Percentiles rank a stretch among this genome's conserved stretches.
phyloP scores from a whole-genome alignment of 2,329 filamentous ascomycete species.

The Beauveria australis region DNA sequence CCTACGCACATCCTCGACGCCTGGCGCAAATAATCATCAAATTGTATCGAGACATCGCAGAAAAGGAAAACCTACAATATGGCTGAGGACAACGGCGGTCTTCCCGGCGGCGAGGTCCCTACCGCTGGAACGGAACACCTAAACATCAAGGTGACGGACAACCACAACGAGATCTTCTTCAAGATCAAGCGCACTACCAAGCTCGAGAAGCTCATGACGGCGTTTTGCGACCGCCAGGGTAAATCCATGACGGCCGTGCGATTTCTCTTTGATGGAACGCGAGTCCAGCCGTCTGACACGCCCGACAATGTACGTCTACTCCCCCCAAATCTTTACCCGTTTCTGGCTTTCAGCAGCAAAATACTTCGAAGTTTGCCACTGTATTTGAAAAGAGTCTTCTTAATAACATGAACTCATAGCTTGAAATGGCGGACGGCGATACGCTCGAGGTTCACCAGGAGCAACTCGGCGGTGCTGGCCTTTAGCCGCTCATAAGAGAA shows the following conservation, averaged over 20 bases:
- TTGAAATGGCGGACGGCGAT: constrained; percentile 95
- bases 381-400: neutral
- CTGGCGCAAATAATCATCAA: neutral
- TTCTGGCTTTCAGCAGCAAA: neutral
- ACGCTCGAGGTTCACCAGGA: constrained; percentile 97
- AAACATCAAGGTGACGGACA: constrained; percentile 98
- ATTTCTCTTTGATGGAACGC: constrained; percentile 92
- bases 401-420: constrained; percentile 41
- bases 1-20: neutral
- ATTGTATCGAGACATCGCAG: neutral
- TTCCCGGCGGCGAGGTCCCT: constrained; percentile 33
- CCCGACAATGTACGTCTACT: constrained; percentile 71
- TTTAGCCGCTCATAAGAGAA: neutral
- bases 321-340: neutral
- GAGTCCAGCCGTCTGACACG: constrained; percentile 81
- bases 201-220: constrained; percentile 96
- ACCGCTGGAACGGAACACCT: constrained; percentile 65
- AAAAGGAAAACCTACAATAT: constrained; percentile 26
- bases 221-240: constrained; percentile 93
- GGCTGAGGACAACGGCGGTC: constrained; percentile 45
- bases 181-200: constrained; percentile 98
- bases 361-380: neutral
- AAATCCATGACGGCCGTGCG: constrained; percentile 78
- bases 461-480: constrained; percentile 66
- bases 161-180: constrained; percentile 99